phyloP scores from a whole-genome alignment of 257 asterid species.

The Rubia yunnanensis region DNA sequence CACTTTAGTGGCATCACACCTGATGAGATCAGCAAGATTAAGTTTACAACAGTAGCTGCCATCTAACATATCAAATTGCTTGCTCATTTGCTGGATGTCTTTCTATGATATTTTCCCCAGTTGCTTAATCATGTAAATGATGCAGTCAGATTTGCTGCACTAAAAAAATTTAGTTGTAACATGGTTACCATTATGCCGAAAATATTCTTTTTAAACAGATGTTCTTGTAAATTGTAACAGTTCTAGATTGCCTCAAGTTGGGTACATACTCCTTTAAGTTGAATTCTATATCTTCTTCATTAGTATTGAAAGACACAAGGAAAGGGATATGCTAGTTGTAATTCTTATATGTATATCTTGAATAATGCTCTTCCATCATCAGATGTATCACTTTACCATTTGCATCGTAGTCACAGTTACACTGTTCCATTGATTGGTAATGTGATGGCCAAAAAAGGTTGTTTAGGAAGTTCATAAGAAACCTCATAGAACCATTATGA shows the following conservation, averaged over 20 bases:
- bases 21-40: slow-evolving; percentile 3
- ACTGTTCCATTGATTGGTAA: background rate
- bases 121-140: slow-evolving; percentile 9
- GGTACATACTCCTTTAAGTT: background rate
- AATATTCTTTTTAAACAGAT: background rate
- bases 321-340: background rate
- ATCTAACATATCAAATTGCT: slow-evolving; percentile 10
- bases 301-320: background rate
- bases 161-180: background rate
- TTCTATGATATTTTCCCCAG: slow-evolving; percentile 1
- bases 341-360: background rate
- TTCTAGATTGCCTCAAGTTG: too few relatives aligned
- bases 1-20: background rate
- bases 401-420: too few relatives aligned
- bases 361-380: background rate
- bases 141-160: slow-evolving; percentile 7
- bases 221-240: too few relatives aligned
- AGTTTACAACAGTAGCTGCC: slow-evolving; percentile 7
- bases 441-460: background rate
- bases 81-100: slow-evolving; percentile 12
- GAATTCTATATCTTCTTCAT: background rate
- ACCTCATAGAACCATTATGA: slow-evolving; percentile 18
- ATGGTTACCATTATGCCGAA: background rate
- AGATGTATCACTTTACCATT: too few relatives aligned
- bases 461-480: background rate